phyloP scores from a whole-genome alignment of 305 asterid genomes.

The Andrographis paniculata region DNA sequence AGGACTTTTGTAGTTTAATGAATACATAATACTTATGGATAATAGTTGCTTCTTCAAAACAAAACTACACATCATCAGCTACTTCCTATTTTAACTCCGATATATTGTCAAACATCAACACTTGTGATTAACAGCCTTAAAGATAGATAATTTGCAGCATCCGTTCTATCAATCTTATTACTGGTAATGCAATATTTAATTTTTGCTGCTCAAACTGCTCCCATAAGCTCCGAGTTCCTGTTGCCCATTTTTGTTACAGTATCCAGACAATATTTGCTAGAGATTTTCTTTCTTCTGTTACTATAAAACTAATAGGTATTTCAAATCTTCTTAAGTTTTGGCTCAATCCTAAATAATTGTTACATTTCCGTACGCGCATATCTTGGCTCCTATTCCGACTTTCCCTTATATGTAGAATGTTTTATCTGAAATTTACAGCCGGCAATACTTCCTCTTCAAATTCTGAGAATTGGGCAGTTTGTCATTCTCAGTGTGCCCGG shows the following conservation, averaged over 20 bases:
- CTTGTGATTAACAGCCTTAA: not conserved
- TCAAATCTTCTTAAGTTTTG: too few relatives aligned
- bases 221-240: not conserved
- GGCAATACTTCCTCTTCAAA: conserved; percentile 93
- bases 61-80: too few relatives aligned
- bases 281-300: too few relatives aligned
- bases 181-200: not conserved
- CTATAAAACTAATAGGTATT: too few relatives aligned
- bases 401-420: not conserved
- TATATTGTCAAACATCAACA: not conserved
- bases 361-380: too few relatives aligned
- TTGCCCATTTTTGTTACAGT: too few relatives aligned
- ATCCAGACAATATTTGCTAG: too few relatives aligned
- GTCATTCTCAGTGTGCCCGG: conserved; percentile 95
- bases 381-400: not conserved
- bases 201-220: not conserved
- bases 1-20: too few relatives aligned
- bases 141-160: not conserved
- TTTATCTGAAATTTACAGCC: conserved; percentile 59
- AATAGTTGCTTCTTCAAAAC: too few relatives aligned
- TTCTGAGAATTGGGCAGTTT: conserved; percentile 87
- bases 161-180: not conserved
- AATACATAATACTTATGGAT: too few relatives aligned
- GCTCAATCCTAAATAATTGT: too few relatives aligned
- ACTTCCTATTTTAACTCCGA: not conserved